Percentiles rank a stretch among this genome's conserved stretches.
Evolutionary conservation across 2,329 filamentous ascomycete species (phyloP).

Genomic region (Botrytis squamosa): DNA sequence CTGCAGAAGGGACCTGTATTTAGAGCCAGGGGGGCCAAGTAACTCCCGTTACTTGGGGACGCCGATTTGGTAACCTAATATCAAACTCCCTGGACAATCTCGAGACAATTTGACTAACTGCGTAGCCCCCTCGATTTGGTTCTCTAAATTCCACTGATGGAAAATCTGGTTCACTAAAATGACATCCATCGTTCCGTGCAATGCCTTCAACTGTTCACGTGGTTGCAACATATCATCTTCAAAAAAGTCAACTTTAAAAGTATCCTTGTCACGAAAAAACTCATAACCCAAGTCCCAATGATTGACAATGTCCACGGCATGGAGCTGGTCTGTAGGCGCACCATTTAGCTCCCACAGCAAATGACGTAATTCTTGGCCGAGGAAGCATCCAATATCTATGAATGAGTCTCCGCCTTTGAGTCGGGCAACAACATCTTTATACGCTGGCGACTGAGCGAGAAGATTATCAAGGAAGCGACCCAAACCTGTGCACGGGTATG

Average conservation of each 20-base stretch:
- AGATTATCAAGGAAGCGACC: slow-evolving; percentile 28
- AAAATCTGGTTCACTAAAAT: slow-evolving; percentile 6
- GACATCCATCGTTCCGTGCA: slow-evolving; percentile 10
- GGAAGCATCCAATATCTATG: slow-evolving; percentile 38
- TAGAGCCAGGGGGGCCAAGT: neutral
- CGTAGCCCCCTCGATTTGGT: neutral
- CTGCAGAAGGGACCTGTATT: neutral
- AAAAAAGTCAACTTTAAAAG: slow-evolving; percentile 39
- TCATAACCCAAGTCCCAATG: slow-evolving; percentile 42
- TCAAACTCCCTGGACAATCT: slow-evolving; percentile 4
- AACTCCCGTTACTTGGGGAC: neutral
- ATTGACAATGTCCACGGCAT: slow-evolving; percentile 38
- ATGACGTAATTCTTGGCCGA: slow-evolving; percentile 43
- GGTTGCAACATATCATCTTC: slow-evolving; percentile 35
- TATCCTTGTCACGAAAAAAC: slow-evolving; percentile 41
- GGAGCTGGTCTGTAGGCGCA: slow-evolving; percentile 36
- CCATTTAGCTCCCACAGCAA: slow-evolving; percentile 38
- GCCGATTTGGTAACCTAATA: neutral
- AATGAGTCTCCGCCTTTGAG: slow-evolving; percentile 25
- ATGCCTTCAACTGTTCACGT: neutral
- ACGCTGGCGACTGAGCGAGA: slow-evolving; percentile 23
- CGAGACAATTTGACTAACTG: neutral
- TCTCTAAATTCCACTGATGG: slow-evolving; percentile 11
- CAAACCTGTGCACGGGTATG: slow-evolving; percentile 28
- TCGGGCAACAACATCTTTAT: slow-evolving; percentile 23